Evolutionary conservation across 225 moss, liverwort and hornwort species (phyloP), one percentile per base, ranked within the genome.

Genomic region (Polytrichum formosum): DNA sequence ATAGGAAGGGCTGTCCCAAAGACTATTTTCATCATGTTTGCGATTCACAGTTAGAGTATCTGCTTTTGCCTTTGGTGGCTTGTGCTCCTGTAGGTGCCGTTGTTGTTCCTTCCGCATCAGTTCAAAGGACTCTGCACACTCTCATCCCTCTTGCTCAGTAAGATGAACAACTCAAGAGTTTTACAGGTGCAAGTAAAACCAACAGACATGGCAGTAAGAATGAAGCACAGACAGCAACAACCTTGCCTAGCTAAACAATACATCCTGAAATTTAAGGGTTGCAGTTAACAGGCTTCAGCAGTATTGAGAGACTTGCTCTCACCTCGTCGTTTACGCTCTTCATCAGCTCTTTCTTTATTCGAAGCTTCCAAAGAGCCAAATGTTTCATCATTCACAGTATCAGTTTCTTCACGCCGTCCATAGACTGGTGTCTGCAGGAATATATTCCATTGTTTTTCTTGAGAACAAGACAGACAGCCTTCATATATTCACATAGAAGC

Each of bases 281-380:
- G 13, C 46, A 46, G 46, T 46, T 46, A 16, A 13, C 3, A 46
- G 46, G 16, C 2, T 37, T 46, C 16, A 46, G 46, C 10, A 37
- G 13, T 37, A 2, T 13, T 2, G 0, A 37, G 37, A 37, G 2
- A 13, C 46, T 16, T 46, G 46, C 13, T 73, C 88, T 79, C 74
- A 96, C 96, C 96, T 85, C 92, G 89, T 73, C 98, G 94, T 79
- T 91, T 94, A 66, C 90, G 85, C 85, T 99, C 98, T 80, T 94
- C 90, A 75, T 90, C 87, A 62, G 90, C 75, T 90, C 94, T 94
- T 68, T 91, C 91, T 68, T 91, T 92, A 37, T 58, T 83, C 29
- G 91, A 85, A 72, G 74, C 77, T 79, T 82, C 91, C 78, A 87
- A 84, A 55, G 81, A 80, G 53, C 98, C 98, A 84, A 99, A 99